Base-by-base conservation (phyloP, 768 basidiomycete species). In the Rickenella mellea region DNA sequence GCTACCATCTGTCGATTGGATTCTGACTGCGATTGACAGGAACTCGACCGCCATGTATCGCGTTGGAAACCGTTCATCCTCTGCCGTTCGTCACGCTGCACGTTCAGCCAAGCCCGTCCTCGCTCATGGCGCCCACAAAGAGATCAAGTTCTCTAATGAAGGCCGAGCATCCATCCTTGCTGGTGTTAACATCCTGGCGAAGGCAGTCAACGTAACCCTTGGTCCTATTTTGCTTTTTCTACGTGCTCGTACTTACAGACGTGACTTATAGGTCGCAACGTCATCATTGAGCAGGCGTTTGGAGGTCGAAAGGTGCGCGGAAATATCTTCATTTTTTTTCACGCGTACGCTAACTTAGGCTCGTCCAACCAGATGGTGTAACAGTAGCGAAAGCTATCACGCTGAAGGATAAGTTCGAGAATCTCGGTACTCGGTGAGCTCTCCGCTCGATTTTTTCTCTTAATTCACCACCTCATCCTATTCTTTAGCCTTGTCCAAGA, bases 351-450 rank as follows among this genome's bases (percentile, higher is more conserved):
- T 9, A 21, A n/a, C 17, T 25, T n/a, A 24, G 28, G 40, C 26
- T 41, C 6, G 25, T 28, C 27, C 15, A 17, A 4, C 14, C 40
- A 89, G 91, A 97, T 62, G 94, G 93, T 79, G 94, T 96, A n/a
- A 94, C 92, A 21, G 94, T 98, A 28, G 94, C 94, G 45, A 99
- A 97, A 71, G 70, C 90, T 27, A 90, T 99, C 52, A 70, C 80
- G 5, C 76, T 98, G 54, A 81, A 97, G 68, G 91, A 97, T 78
- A 96, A 93, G 66, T 97, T 98, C 58, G 90, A 97, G 73, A 97
- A 97, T 73, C 85, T 98, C 44, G 92, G 93, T 58, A 91, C 93
- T 56, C 85, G 91, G 90, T 93, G 65, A 52, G 80, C 60, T 28
- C 48, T 40, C 6, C n/a, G 6, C 14, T 37, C 12, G 14, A 24